phyloP scores from a whole-genome alignment of 495 filamentous ascomycete species.

The Tuber brumale region DNA sequence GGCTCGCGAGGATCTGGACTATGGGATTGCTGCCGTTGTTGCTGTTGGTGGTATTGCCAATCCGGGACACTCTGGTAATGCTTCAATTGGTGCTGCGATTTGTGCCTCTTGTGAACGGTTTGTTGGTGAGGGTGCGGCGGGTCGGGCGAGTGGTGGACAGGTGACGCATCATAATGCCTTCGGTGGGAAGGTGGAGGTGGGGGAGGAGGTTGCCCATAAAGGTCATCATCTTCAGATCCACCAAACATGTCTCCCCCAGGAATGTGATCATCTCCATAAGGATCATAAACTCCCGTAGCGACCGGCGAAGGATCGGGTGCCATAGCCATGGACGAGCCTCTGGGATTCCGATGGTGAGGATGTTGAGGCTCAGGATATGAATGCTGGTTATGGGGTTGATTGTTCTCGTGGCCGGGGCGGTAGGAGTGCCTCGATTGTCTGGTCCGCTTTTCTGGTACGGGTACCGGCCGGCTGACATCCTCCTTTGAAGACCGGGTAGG shows the following conservation, averaged over 20 bases:
- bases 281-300: slow-evolving; percentile 34
- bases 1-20: slow-evolving; percentile 15
- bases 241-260: slow-evolving; percentile 27
- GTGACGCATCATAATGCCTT: slow-evolving; percentile 26
- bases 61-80: slow-evolving; percentile 41
- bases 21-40: slow-evolving; percentile 8
- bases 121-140: slow-evolving; percentile 23
- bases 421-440: slow-evolving; percentile 31
- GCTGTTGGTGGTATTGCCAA: slow-evolving; percentile 33
- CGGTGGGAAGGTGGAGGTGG: slow-evolving; percentile 35
- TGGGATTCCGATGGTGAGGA: slow-evolving; percentile 13
- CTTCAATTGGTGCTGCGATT: slow-evolving; percentile 30
- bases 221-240: slow-evolving; percentile 27
- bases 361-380: slow-evolving; percentile 20
- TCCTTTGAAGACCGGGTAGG: slow-evolving; percentile 27
- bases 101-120: slow-evolving; percentile 23
- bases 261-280: slow-evolving; percentile 35
- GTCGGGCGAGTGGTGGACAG: slow-evolving; percentile 25
- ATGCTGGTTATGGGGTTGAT: slow-evolving; percentile 15
- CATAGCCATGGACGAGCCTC: slow-evolving; percentile 23
- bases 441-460: slow-evolving; percentile 25
- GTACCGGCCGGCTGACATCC: slow-evolving; percentile 22
- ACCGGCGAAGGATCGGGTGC: slow-evolving; percentile 14
- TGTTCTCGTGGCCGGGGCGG: slow-evolving; percentile 22
- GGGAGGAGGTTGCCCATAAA: slow-evolving; percentile 28